Evolutionary conservation across 2,329 filamentous ascomycete species (phyloP).

Genomic region (Colletotrichum cereale): DNA sequence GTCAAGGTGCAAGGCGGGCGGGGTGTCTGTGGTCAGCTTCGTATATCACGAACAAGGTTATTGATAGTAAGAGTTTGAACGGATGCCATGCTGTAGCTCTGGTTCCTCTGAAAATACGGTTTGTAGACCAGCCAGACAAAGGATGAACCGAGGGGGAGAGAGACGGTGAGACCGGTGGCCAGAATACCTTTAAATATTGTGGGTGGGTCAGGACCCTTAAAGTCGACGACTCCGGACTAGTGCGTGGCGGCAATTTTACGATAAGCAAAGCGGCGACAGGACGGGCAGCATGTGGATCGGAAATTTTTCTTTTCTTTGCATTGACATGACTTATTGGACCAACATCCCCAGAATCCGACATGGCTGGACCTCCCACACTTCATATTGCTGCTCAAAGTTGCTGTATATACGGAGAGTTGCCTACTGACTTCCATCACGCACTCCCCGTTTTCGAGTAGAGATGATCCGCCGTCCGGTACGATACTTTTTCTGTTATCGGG

Average conservation of each 20-base stretch:
- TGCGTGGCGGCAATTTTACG: constrained; percentile 21
- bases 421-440: neutral
- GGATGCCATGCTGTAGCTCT: constrained; percentile 20
- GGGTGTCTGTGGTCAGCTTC: constrained; percentile 15
- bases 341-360: neutral
- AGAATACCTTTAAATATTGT: constrained; percentile 25
- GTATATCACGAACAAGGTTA: constrained; percentile 6
- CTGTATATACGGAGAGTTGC: neutral
- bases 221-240: constrained; percentile 30
- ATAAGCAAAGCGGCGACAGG: constrained; percentile 20
- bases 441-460: neutral
- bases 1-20: neutral
- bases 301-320: neutral
- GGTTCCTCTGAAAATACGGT: neutral
- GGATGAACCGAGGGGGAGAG: neutral
- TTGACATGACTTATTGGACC: neutral
- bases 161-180: constrained; percentile 8
- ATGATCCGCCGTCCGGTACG: neutral
- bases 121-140: neutral
- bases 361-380: neutral
- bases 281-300: neutral
- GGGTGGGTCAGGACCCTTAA: constrained; percentile 21
- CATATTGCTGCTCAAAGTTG: neutral
- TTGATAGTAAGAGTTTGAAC: neutral
- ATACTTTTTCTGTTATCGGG: neutral